These are phyloP conservation scores for Angomonas deanei DNA, from an alignment of 208 protist species.

Conservation along the genomic window DNA sequence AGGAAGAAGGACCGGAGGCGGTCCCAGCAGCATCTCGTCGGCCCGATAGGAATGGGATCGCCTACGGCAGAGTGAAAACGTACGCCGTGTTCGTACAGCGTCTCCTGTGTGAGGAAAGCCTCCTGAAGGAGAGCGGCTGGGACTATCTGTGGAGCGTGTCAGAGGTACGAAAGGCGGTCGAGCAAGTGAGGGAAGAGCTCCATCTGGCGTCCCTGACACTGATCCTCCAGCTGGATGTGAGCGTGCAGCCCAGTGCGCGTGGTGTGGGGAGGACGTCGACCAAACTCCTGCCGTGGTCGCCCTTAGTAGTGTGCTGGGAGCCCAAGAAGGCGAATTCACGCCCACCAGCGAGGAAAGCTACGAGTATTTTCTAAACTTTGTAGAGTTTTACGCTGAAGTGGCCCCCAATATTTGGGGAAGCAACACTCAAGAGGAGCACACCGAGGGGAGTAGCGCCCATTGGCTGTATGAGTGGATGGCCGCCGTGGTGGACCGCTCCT, in stretches of 20 bases:
- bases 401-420: neutral
- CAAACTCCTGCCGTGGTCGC: neutral
- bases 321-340: neutral
- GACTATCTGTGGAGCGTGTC: neutral
- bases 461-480: slow-evolving; percentile 1
- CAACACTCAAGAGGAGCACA: neutral
- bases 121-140: neutral
- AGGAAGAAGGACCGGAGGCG: neutral
- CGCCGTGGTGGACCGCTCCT: neutral
- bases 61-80: neutral
- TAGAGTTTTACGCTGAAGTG: slow-evolving; percentile 11
- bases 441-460: neutral
- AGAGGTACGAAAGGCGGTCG: neutral
- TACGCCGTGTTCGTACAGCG: neutral
- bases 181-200: neutral
- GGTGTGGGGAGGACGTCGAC: neutral
- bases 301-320: slow-evolving; percentile 2
- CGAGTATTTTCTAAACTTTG: slow-evolving; percentile 8
- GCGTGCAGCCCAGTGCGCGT: neutral
- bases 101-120: neutral
- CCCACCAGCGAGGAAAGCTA: neutral
- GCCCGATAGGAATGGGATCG: neutral
- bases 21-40: neutral
- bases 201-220: neutral
- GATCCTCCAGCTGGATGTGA: neutral